phyloP scores from a whole-genome alignment of 441 rosid species.

The Oxalis stricta region DNA sequence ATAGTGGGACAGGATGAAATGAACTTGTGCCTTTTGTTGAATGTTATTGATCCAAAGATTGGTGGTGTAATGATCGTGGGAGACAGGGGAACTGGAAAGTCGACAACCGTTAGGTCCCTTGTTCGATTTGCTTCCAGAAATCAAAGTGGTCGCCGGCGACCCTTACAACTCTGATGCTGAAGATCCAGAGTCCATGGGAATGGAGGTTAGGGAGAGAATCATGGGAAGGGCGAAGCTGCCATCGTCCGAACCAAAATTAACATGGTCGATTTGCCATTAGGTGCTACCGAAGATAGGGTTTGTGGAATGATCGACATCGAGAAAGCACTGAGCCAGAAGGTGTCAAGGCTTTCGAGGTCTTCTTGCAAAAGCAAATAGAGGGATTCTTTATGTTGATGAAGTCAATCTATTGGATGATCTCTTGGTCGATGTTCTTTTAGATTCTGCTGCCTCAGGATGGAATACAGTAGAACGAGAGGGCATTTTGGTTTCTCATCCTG shows the following conservation, averaged over 20 bases:
- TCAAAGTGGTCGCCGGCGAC: slow-evolving; percentile 60
- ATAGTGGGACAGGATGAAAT: slow-evolving; percentile 98
- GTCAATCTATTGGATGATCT: slow-evolving; percentile 93
- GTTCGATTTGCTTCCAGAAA: slow-evolving; percentile 81
- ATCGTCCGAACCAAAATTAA: slow-evolving; percentile 46
- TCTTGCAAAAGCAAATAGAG: slow-evolving; percentile 90
- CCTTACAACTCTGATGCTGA: slow-evolving; percentile 85
- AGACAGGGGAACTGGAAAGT: slow-evolving; percentile 91
- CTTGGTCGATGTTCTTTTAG: slow-evolving; percentile 86
- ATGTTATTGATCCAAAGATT: slow-evolving; percentile 89
- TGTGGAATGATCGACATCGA: slow-evolving; percentile 90
- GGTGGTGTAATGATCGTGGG: slow-evolving; percentile 99
- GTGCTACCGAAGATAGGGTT: slow-evolving; percentile 92
- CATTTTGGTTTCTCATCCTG: slow-evolving; percentile 89
- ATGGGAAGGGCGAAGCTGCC: slow-evolving; percentile 36
- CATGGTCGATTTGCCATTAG: slow-evolving; percentile 94
- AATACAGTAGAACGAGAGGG: slow-evolving; percentile 98
- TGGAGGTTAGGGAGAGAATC: slow-evolving; percentile 60
- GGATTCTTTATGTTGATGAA: slow-evolving; percentile 88
- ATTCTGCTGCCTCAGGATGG: slow-evolving; percentile 99
- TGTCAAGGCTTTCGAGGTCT: slow-evolving; percentile 94
- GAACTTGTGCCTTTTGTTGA: slow-evolving; percentile 78
- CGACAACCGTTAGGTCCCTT: slow-evolving; percentile 79
- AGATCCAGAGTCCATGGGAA: slow-evolving; percentile 84
- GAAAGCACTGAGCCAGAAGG: slow-evolving; percentile 93